Conservation (phyloP, 2,329 filamentous ascomycete genomes). For the Ophiocordyceps camponoti-leonardi region DNA sequence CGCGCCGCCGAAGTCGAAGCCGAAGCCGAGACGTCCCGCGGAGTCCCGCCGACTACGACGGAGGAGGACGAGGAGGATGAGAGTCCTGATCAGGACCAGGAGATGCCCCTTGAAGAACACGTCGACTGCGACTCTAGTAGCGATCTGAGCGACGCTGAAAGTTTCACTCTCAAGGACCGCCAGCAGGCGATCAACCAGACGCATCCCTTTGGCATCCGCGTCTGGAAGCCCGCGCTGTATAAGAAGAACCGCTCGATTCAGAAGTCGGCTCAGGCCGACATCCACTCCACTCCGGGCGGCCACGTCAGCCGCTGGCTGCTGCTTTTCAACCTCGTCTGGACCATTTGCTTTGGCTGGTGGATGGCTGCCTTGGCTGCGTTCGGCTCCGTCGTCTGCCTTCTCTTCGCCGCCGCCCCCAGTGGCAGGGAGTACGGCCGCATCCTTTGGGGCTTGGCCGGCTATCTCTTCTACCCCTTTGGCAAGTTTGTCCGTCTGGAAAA, state of each 20-base stretch:
- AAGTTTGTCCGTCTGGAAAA: slow-evolving; percentile 88
- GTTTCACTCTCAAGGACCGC: slow-evolving; percentile 91
- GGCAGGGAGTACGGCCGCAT: slow-evolving; percentile 74
- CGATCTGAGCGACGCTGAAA: slow-evolving; percentile 79
- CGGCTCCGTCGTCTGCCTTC: slow-evolving; percentile 61
- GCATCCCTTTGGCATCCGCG: slow-evolving; percentile 93
- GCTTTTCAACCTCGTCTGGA: slow-evolving; percentile 83
- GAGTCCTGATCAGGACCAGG: slow-evolving; percentile 15
- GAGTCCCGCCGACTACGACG: slow-evolving; percentile 4
- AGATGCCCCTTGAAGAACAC: slow-evolving; percentile 26
- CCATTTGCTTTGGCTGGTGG: slow-evolving; percentile 91
- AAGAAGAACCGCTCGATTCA: slow-evolving; percentile 96
- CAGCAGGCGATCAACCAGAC: slow-evolving; percentile 98
- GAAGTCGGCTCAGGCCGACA: slow-evolving; percentile 89
- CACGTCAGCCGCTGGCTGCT: slow-evolving; percentile 72
- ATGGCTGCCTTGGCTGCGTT: slow-evolving; percentile 59
- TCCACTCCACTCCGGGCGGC: slow-evolving; percentile 84
- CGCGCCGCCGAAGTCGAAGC: slow-evolving; percentile 6
- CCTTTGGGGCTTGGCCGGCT: slow-evolving; percentile 67
- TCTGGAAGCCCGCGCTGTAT: slow-evolving; percentile 97
- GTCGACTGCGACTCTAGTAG: slow-evolving; percentile 48
- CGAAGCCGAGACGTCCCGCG: slow-evolving; percentile 8
- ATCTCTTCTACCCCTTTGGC: slow-evolving; percentile 91
- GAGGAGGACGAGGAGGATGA: slow-evolving; percentile 8
- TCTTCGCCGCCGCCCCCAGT: slow-evolving; percentile 64